phyloP scores from a whole-genome alignment of 2,329 filamentous ascomycete species.

The Elsinoe fawcettii region DNA sequence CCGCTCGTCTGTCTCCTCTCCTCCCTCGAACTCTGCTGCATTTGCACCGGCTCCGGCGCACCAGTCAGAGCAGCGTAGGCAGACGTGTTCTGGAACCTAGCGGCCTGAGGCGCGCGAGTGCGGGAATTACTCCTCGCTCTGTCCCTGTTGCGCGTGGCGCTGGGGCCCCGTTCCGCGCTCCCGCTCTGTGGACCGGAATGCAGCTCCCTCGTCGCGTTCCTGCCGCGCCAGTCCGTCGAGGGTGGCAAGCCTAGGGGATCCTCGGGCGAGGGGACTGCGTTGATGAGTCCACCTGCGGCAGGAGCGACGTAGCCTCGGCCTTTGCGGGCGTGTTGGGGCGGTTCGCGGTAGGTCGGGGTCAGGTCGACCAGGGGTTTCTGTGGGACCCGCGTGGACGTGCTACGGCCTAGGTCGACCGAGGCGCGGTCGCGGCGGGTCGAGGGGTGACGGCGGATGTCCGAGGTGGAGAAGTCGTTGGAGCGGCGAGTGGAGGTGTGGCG shows the following conservation, averaged over 20 bases:
- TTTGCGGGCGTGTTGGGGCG: constrained; percentile 51
- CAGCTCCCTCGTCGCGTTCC: constrained; percentile 17
- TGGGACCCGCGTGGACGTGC: constrained; percentile 36
- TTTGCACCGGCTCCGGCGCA: background rate
- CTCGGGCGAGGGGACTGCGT: constrained; percentile 39
- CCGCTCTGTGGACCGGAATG: background rate
- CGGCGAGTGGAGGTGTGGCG: constrained; percentile 29
- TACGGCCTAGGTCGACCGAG: constrained; percentile 37
- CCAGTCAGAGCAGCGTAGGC: constrained; percentile 13
- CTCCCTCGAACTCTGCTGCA: background rate
- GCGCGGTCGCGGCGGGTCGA: constrained; percentile 17
- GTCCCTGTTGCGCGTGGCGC: background rate
- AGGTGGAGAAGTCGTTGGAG: constrained; percentile 14
- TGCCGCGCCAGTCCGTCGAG: constrained; percentile 38
- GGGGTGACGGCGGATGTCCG: constrained; percentile 11
- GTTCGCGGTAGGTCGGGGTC: constrained; percentile 55
- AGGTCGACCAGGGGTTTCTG: constrained; percentile 62
- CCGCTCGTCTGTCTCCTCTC: background rate
- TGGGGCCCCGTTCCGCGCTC: constrained; percentile 15
- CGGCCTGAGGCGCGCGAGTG: background rate
- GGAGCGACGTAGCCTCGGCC: constrained; percentile 41
- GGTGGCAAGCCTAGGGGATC: constrained; percentile 36
- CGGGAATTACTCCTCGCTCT: background rate
- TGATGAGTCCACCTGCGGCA: constrained; percentile 37
- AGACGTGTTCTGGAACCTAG: constrained; percentile 8